A percentile compares a stretch with the other conserved stretches of the same genome.
These are phyloP conservation scores for Erodium chrysanthum DNA, from an alignment of 441 rosid species.

Conservation along the genomic window DNA sequence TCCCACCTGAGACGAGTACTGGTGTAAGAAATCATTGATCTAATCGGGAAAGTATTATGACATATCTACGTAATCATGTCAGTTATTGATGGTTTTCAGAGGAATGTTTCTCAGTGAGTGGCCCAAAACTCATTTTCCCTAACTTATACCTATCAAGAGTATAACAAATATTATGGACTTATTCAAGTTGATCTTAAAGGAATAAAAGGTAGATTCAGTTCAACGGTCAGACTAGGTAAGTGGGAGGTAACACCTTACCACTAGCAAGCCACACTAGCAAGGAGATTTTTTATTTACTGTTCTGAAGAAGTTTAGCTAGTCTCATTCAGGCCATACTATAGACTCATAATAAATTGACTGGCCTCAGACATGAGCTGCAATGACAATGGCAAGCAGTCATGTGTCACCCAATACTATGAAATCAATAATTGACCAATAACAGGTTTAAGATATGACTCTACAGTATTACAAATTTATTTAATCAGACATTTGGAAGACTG, in stretches of 20 bases:
- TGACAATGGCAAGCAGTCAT: neutral
- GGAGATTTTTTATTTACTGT: neutral
- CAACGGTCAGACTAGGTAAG: slow-evolving; percentile 3
- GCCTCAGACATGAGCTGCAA: neutral
- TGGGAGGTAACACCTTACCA: neutral
- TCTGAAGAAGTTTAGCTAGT: neutral
- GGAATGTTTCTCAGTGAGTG: slow-evolving; percentile 6
- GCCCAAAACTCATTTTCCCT: neutral
- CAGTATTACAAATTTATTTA: neutral
- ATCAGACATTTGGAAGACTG: neutral
- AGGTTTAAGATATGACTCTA: neutral
- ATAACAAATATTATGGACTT: neutral
- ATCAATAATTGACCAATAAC: neutral
- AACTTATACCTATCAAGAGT: slow-evolving; percentile 7
- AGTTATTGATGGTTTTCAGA: neutral
- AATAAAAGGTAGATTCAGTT: slow-evolving; percentile 1
- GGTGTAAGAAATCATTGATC: slow-evolving; percentile 16
- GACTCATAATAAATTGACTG: neutral
- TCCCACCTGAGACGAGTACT: slow-evolving; percentile 42
- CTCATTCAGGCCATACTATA: neutral
- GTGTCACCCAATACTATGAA: neutral
- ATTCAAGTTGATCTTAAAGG: slow-evolving; percentile 11
- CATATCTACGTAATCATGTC: neutral
- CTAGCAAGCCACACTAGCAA: neutral
- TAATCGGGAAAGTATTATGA: neutral